Evolutionary conservation across 306 rosid species (phyloP).

Genomic region (Prunus dulcis): DNA sequence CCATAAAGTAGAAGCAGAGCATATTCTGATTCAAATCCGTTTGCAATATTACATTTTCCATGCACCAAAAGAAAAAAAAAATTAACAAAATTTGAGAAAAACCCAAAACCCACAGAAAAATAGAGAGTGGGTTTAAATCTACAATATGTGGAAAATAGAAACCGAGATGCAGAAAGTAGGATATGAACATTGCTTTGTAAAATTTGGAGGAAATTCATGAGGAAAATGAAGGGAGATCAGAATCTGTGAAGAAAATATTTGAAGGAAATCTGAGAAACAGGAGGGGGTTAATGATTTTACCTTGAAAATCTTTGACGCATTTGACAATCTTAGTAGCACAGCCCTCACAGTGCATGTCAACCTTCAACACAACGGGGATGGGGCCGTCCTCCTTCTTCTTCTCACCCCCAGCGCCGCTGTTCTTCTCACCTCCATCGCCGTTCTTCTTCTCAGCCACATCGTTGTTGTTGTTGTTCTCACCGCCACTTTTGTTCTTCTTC

Average conservation of each 20-base stretch:
- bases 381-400: constrained; percentile 39
- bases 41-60: background rate
- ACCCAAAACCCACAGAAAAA: background rate
- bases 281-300: constrained; percentile 10
- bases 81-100: background rate
- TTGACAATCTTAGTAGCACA: constrained; percentile 54
- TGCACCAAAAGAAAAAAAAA: background rate
- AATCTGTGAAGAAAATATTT: background rate
- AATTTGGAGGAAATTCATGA: background rate
- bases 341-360: constrained; percentile 73
- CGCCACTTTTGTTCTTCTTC: constrained; percentile 27
- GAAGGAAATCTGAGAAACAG: background rate
- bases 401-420: constrained; percentile 27
- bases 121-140: background rate
- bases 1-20: background rate
- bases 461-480: constrained; percentile 25
- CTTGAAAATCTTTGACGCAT: constrained; percentile 34
- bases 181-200: background rate
- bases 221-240: background rate
- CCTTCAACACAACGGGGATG: constrained; percentile 39
- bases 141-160: background rate
- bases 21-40: background rate
- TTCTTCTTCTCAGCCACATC: constrained; percentile 34
- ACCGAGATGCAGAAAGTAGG: background rate
- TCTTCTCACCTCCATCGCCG: constrained; percentile 30